Evolutionary conservation across 192 early-diverging fungal genomes (phyloP), one percentile per base, ranked within the genome.

Genomic region (Phycomyces blakesleeanus): DNA sequence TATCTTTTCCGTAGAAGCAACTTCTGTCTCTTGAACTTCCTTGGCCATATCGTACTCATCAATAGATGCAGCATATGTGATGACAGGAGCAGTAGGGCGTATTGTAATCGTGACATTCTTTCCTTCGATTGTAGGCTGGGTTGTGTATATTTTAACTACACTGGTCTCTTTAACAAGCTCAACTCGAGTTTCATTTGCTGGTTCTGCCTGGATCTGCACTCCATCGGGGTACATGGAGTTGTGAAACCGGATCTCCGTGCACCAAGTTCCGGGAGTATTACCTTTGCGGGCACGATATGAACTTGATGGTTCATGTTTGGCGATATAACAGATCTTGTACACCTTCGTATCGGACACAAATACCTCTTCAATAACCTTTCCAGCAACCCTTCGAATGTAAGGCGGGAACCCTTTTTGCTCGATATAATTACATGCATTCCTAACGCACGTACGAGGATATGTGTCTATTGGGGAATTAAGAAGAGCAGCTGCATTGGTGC

Each of bases 331-430:
- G 15, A 85, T 67, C 34, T 78, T 73, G 40, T 74, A 82, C n/a
- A 52, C 59, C 5, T 68, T 65, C 24, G 58, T 70, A 22, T 77
- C 64, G 11, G 65, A 50, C 12, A 81, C 64, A 24, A 78, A 78
- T 4, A 68, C 68, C 25, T 79, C 76, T 38, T 77, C 51, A 14
- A 76, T 71, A 2, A 81, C 57, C 24, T 69, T 76, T 6, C 77
- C 76, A 22, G 78, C 74, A 6, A 79, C 74, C 18, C 74, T 68
- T 4, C 75, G 67, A 5, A 82, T 71, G 64, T 81, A 85, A 12
- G 83, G 83, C 18, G 83, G 83, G 61, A 74, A 82, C 22, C 83
- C 83, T 44, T 51, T 55, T 27, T 74, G 72, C 40, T 71, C 51
- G 10, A 85, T 49, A 21, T 77, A 78, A 1, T 81, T 74, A 38